Conservation (phyloP, 768 basidiomycete genomes). For the Trametes coccinea region DNA sequence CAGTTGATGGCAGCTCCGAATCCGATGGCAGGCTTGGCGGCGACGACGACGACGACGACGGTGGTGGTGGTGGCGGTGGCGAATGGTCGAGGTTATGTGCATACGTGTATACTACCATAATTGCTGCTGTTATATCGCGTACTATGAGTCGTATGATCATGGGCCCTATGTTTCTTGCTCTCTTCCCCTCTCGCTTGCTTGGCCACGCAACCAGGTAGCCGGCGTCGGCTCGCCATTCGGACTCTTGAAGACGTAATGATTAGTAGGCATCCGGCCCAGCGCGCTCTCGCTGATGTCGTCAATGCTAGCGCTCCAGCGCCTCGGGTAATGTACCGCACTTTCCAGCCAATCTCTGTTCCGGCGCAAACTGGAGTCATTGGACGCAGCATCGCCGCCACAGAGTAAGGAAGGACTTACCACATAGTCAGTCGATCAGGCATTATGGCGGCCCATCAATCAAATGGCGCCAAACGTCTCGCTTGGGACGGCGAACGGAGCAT, state of each 20-base stretch:
- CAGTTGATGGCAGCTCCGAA: neutral
- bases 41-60: neutral
- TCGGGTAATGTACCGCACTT: no score
- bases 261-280: neutral
- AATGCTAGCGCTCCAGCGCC: no score
- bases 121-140: constrained; percentile 2
- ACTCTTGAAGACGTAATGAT: constrained; percentile 8
- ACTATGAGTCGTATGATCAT: constrained; percentile 2
- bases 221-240: neutral
- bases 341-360: no score
- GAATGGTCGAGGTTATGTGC: neutral
- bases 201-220: neutral
- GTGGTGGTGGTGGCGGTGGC: neutral
- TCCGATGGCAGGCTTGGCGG: neutral
- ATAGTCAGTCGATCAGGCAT: no score
- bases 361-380: no score
- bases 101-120: constrained; percentile 16
- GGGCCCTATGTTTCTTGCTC: no score
- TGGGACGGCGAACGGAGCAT: neutral
- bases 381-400: no score
- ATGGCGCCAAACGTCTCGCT: neutral
- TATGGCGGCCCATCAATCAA: no score
- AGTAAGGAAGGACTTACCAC: no score
- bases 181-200: neutral
- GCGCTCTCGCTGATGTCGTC: neutral